Evolutionary conservation across 176 grass and related monocot genomes (phyloP), one percentile per base, ranked within the genome.

Genomic region (Eragrostis nindensis): DNA sequence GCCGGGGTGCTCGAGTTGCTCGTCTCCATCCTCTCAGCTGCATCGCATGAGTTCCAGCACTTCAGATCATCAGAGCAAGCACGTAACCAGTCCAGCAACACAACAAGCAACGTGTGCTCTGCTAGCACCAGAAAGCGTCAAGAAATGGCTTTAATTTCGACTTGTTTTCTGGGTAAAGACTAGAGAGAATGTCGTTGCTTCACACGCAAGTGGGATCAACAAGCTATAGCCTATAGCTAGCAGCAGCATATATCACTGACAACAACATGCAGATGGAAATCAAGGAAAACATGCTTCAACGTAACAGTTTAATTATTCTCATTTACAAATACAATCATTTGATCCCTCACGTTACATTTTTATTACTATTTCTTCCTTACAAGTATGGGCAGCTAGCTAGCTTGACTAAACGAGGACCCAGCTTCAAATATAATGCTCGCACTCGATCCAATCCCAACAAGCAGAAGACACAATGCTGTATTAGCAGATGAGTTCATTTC

Each of bases 181-280:
- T n/a, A n/a, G n/a, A 54, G 32, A 36, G 32, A 36, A 36, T 63
- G 82, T 7, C 36, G 71, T 89, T 76, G 77, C 82, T 81, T 85
- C 29, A 76, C 71, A 76, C 69, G 21, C 65, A 81, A 71, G 70
- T 2, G 57, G 61, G 16, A 68, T 45, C 59, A 38, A 5, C 17
- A 11, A 47, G 29, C 12, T 78, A 52, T 36, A 73, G 9, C 27
- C 12, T 78, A 52, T 36, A 73, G 9, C 27, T 24, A 60, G n/a
- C 42, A 75, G 49, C 42, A 21, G 0, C 24, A 47, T n/a, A n/a
- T n/a, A n/a, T 36, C 32, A n/a, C n/a, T n/a, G 17, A 36, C 72
- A 87, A 24, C 57, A 79, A 14, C 44, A 60, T 45, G 66, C 39
- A 71, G 18, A 62, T 11, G 66, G 18, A 46, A 65, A 30, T 64